Evolutionary conservation across 192 early-diverging fungal species (phyloP), one percentile per base, ranked within the genome.

Genomic region (Coemansia sp.): DNA sequence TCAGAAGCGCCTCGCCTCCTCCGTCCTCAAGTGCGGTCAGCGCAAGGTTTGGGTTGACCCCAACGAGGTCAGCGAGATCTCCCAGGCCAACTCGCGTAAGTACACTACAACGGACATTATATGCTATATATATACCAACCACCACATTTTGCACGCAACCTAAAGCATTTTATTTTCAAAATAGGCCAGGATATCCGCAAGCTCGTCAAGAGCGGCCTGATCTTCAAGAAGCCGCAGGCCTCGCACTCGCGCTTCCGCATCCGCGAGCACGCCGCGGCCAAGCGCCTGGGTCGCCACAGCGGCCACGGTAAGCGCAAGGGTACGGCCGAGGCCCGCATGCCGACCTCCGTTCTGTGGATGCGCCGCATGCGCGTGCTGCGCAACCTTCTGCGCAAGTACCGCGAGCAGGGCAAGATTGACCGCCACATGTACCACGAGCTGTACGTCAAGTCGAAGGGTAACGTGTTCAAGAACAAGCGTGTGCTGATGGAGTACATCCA

Each of bases 381-480:
- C 69, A 89, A 92, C 64, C 85, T 98, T 31, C 85, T 98, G 64
- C 83, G 90, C 85, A 97, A 95, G 85, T 98, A 98, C 92, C 87
- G 95, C 62, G 95, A 97, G 83, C 77, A 89, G 74, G 91, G 90
- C 69, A 98, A 98, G 90, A 97, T 98, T 67, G 95, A 98, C 85
- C 86, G 88, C 72, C 95, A 97, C 87, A 85, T 98, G 89, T 94
- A 97, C 89, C 95, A 95, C 84, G 80, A 84, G 71, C 86, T 98
- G 68, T 98, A 98, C 89, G 77, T 95, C 75, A 97, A 95, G 88
- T 85, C 93, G 59, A 98, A 98, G 92, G 95, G 95, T 95, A 97
- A 95, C 84, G 93, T 93, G 58, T 98, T 98, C 88, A 98, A 98
- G 91, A 98, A 95, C 93, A 98, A 98, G 91, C 91, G 95, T 83